Evolutionary conservation across 192 early-diverging fungal species (phyloP).

Genomic region (Backusella tarrabulga): DNA sequence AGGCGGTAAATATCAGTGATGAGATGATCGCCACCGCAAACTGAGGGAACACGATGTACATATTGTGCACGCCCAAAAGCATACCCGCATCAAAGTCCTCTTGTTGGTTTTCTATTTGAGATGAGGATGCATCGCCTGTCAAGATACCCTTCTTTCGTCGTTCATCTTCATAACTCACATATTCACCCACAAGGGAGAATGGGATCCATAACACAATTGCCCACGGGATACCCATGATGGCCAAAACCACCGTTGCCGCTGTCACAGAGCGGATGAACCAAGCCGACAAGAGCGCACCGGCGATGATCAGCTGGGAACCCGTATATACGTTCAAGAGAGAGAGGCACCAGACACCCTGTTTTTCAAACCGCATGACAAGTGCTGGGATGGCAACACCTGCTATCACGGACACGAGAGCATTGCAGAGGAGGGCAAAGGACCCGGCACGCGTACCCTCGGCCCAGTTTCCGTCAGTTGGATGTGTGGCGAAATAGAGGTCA

Average conservation of each 20-base stretch:
- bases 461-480: slow-evolving; percentile 32
- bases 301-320: slow-evolving; percentile 64
- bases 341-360: slow-evolving; percentile 21
- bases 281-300: slow-evolving; percentile 65
- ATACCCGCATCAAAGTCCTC: slow-evolving; percentile 61
- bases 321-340: slow-evolving; percentile 70
- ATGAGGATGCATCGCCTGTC: neutral
- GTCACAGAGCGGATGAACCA: slow-evolving; percentile 53
- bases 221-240: slow-evolving; percentile 84
- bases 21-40: slow-evolving; percentile 81
- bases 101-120: slow-evolving; percentile 6
- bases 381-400: slow-evolving; percentile 62
- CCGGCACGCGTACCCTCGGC: slow-evolving; percentile 74
- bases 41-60: slow-evolving; percentile 93
- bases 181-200: slow-evolving; percentile 86
- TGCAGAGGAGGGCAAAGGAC: slow-evolving; percentile 82
- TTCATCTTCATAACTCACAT: slow-evolving; percentile 53
- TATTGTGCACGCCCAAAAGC: slow-evolving; percentile 92
- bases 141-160: slow-evolving; percentile 1
- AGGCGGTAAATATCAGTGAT: slow-evolving; percentile 55
- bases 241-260: slow-evolving; percentile 68
- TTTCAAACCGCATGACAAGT: slow-evolving; percentile 33
- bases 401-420: slow-evolving; percentile 70
- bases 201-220: slow-evolving; percentile 89
- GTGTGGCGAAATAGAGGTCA: slow-evolving; percentile 48